These are phyloP conservation scores for Stachybotrys chartarum DNA, from an alignment of 2,329 filamentous ascomycete species.

Conservation along the genomic window DNA sequence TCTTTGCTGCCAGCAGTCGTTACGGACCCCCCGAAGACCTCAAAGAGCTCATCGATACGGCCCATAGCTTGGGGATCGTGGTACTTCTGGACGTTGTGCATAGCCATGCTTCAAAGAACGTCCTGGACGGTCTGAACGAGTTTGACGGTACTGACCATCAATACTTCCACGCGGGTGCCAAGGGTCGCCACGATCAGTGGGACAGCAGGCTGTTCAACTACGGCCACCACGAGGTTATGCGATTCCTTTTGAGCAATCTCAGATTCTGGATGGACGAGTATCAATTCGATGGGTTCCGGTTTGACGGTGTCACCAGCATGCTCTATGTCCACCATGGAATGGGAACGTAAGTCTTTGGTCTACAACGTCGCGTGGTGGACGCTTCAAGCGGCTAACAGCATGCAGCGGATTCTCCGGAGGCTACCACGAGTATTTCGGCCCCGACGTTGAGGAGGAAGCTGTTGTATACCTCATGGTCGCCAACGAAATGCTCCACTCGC, in stretches of 20 bases:
- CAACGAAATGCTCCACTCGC: slow-evolving; percentile 88
- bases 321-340: slow-evolving; percentile 94
- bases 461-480: slow-evolving; percentile 93
- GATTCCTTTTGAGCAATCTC: slow-evolving; percentile 93
- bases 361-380: neutral
- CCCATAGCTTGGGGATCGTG: slow-evolving; percentile 82
- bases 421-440: slow-evolving; percentile 96
- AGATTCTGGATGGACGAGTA: slow-evolving; percentile 99
- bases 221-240: slow-evolving; percentile 83
- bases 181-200: slow-evolving; percentile 88
- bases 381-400: too few species aligned
- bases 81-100: slow-evolving; percentile 95
- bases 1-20: slow-evolving; percentile 94
- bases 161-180: slow-evolving; percentile 86
- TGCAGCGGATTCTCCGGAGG: slow-evolving; percentile 86
- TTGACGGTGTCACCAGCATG: slow-evolving; percentile 98
- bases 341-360: slow-evolving; percentile 63
- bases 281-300: slow-evolving; percentile 91
- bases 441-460: slow-evolving; percentile 83
- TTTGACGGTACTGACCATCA: slow-evolving; percentile 93
- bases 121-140: slow-evolving; percentile 87
- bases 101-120: slow-evolving; percentile 97
- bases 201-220: slow-evolving; percentile 98
- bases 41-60: slow-evolving; percentile 93
- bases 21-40: slow-evolving; percentile 91